Evolutionary conservation across 2,329 filamentous ascomycete genomes (phyloP), one percentile per base, ranked within the genome.

Genomic region (Verticillium klebahnii): DNA sequence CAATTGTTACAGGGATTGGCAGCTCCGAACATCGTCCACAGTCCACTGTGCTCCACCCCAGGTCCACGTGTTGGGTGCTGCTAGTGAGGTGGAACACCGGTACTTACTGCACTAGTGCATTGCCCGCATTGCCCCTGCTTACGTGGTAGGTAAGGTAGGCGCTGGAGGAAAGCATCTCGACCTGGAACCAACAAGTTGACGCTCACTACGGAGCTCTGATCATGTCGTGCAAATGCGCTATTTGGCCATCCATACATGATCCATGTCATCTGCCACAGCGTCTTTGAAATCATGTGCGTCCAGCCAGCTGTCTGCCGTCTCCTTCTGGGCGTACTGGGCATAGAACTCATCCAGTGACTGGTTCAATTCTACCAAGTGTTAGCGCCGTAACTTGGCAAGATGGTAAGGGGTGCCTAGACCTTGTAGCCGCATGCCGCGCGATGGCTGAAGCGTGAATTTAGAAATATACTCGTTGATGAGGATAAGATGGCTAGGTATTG

Each of bases 401-500:
- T 12, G 23, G 56, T n/a, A 11, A 45, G 31, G 11, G 17, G 25
- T 25, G 36, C 54, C 1, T 12, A 57, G 23, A 68, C 66, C 67
- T 62, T 63, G 5, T 2, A 68, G 61, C 1, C 52, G n/a, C 63
- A 68, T 66, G 5, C 65, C 66, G 29, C 54, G 59, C 2, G 62
- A 66, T 55, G 67, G 66, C 55, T 68, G 66, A 6, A 67, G 64
- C 36, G 66, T 64, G 55, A 67, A 68, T 31, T 55, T 58, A 34
- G 64, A 50, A 0, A 64, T 17, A 31, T 60, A 62, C 15, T 67
- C 63, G 36, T 67, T 63, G 58, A 67, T 60, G 6, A 68, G 60
- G 17, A 64, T 65, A 1, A 67, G 40, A 19, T 45, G 29, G 37
- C 32, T 60, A 2, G 66, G 64, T 6, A 66, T 61, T 1, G 59